Base-by-base conservation (phyloP, 176 grass and related monocot genomes). In the Thinopyrum elongatum region DNA sequence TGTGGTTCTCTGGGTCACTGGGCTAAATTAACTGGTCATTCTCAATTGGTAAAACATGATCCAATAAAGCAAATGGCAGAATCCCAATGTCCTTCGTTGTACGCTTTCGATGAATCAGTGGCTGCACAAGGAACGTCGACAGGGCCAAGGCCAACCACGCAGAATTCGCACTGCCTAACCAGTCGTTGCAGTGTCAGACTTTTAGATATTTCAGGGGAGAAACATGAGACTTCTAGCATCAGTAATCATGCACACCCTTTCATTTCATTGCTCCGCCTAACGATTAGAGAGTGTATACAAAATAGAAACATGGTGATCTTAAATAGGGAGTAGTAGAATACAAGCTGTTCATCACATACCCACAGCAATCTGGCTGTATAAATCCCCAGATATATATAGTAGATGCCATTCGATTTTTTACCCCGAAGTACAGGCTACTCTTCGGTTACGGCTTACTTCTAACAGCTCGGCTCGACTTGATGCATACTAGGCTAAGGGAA, bases 401-500 rank as follows among this genome's bases (percentile, higher is more conserved):
- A 53, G 49, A 53, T 53, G 49, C 49, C 1, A 53, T 16, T 53
- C 49, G 5, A n/a, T 51, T 53, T 53, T 53, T 53, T 4, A 53
- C 16, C 49, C 6, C 49, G 49, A 6, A 53, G 49, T 19, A 78
- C 79, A 81, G 77, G 82, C 77, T 91, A 88, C 71, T 77, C 76
- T 68, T 84, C 13, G 77, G 53, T 77, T 81, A 88, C 70, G 12
- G 70, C 74, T 86, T 59, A 81, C 81, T 76, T 90, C 81, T 88
- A 88, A 85, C 82, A 88, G 70, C 82, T 81, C 53, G 25, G 70
- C 82, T 81, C 53, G 25, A 85, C 82, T 64, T 4, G 41, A 85
- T 34, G 82, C 69, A 85, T 30, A 28, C 83, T 87, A 87, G 85
- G 80, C 88, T 81, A 90, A 33, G 29, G 65, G 41, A 75, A 90